Evolutionary conservation across 1,284 basidiomycete genomes (phyloP), one percentile per base, ranked within the genome.

Genomic region (Trichosporon faecale): DNA sequence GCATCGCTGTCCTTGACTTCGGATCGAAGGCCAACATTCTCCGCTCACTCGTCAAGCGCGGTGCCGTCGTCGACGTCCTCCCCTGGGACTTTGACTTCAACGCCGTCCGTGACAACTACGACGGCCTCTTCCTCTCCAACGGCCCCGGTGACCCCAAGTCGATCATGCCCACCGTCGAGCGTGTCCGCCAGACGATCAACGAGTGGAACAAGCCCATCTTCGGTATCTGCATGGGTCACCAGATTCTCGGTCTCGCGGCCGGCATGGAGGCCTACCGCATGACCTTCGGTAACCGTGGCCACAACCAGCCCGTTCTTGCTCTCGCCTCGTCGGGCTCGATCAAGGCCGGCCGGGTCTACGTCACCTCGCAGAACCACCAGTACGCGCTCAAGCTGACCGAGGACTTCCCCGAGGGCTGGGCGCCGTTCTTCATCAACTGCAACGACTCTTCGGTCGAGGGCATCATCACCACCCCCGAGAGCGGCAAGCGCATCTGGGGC

Each of bases 11-110:
- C 35, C 89, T 99, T 74, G 96, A 99, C 84, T 99, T 98, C 83
- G 97, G 97, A 74, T 91, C 91, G 75, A 99, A 99, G 85, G 95
- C 96, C 72, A 99, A 99, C 85, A 99, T 99, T 74, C 85, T 94
- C 70, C 93, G 96, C 72, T 91, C 94, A 8, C 89, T 99, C 69
- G 90, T 98, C 76, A 91, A 92, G 75, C 91, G 95, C 52, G 92
- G 90, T 66, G 96, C 94, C 0, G 88, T 91, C 33, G 93, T 99
- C 65, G 98, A 96, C 5, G 95, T 99, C 63, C 86, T 99, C 23
- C 96, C 96, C 0, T 99, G 97, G 96, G 90, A 98, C 85, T 96
- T 88, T 83, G 93, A 98, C 85, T 98, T 98, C 86, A 95, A 97
- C 85, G 80, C 88, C 23, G 86, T 98, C 70, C 89, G 94, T 61